Base-by-base conservation (phyloP, 225 moss, liverwort and hornwort genomes). In the Bryum argenteum region DNA sequence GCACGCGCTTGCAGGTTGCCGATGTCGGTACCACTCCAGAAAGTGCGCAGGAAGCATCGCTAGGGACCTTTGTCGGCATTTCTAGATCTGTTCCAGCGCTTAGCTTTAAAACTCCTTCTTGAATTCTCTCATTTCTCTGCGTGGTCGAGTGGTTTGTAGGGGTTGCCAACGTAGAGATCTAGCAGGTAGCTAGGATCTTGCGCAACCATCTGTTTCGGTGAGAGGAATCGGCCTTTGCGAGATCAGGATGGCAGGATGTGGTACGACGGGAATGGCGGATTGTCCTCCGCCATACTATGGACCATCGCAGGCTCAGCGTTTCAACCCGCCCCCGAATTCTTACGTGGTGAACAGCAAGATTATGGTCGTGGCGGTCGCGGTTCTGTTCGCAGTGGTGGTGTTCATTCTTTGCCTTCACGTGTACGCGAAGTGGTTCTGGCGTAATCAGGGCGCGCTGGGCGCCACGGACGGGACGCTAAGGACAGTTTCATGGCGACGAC, bases 401-500 rank as follows among this genome's bases (percentile, higher is more conserved):
- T 88, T 95, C 72, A 82, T 91, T 22, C 73, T 92, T 3, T 84
- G 74, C 40, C 65, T 91, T 10, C 95, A 95, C 60, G 52, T 95
- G 10, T 92, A 91, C 39, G 89, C 89, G 2, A 95, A 91, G 71
- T 95, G 92, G 88, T 81, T 89, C 44, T 92, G 91, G 89, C 71
- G 87, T 12, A 61, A 66, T 14, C 74, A 67, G 23, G 72, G 59
- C 17, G 63, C 45, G n/a, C 15, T 53, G 20, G 67, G 48, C 50
- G 60, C 70, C 3, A 72, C 71, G 5, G 69, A 61, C 17, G 69
- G 79, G 38, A 47, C 18, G 17, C 18, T 64, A 48, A 48, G 50
- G 15, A 64, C 54, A 14, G 21, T 62, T 3, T 85, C 80, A 5
- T 78, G 90, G 87, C 80, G 87, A 23, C 45, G 84, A 4, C 66